Evolutionary conservation across 257 asterid genomes (phyloP), one percentile per base, ranked within the genome.

Genomic region (Fraxinus cuspidata): DNA sequence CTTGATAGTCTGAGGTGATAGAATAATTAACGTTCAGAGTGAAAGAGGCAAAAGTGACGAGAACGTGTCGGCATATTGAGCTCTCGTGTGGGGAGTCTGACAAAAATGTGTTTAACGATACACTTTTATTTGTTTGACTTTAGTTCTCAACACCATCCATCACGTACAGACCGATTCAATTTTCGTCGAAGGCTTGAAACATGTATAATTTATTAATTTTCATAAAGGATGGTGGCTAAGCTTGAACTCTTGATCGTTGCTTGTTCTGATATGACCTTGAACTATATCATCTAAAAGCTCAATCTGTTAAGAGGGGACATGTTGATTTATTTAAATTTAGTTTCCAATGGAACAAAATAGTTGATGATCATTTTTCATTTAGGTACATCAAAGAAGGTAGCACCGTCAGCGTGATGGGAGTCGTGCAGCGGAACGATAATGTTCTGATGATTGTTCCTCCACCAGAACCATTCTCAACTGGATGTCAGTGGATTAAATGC

Each of bases 321-420:
- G 7, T 47, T 47, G 7, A 47, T 47, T 47, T 47, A 47, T 47
- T 47, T 18, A 7, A 44, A 29, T 73, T n/a, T 67, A 11, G 68
- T 37, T 5, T 80, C 27, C 18, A 63, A 27, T 10, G 12, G 37
- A 15, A 25, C 23, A 35, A 47, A 13, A 21, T 15, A 19, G 60
- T 13, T 77, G 63, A 69, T 65, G 8, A 65, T 47, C 19, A 11
- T 73, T 56, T 56, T 56, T 56, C 65, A 56, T 19, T n/a, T 82
- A 86, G 92, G 82, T 87, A 87, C 80, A 84, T 89, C 81, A 87
- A 86, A 83, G 94, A 89, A 83, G 94, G 94, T 60, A 89, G 92
- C 84, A 87, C 92, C 0, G 94, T 89, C 27, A 87, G 90, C n/a
- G 89, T 89, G 10, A 89, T 89, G 92, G 94, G 94, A 47, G 94